Base-by-base conservation (phyloP, 371 early-diverging fungal genomes). In the Mortierella sp. region DNA sequence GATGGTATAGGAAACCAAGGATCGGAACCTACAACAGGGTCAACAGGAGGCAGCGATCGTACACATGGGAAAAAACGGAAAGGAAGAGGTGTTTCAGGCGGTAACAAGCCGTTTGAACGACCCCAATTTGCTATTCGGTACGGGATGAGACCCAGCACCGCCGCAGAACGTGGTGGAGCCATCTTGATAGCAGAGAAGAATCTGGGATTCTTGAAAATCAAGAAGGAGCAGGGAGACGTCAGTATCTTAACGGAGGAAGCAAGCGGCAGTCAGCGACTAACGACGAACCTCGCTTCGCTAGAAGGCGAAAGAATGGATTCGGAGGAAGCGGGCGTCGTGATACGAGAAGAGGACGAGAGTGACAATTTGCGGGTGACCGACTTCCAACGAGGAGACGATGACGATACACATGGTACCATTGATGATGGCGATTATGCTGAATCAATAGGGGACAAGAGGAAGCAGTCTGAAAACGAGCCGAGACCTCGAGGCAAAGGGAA, bases 301-400 rank as follows among this genome's bases (percentile, higher is more conserved):
- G 65, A 71, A 23, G 57, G 64, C 12, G 71, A 71, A 45, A 21
- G 12, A 7, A n/a, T 2, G 16, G 16, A 30, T 9, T 39, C 19
- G 39, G 3, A 2, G 23, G 24, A 5, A 39, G 38, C 18, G 39
- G 28, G 46, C 10, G 49, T 70, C n/a, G 46, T 28, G 0, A 57
- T 76, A 38, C 66, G 58, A 43, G 63, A 66, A 48, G 78, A 76
- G 48, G 71, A 76, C 9, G 68, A 73, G 18, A 66, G 66, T 23
- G 78, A 76, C 8, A 52, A 24, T 19, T n/a, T 70, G 27, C 48
- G 62, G 1, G 67, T 66, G n/a, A 54, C 67, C 30, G 63, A 70
- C 30, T 70, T 66, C 38, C 31, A 26, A 21, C 21, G 23, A 9
- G 51, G 26, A 23, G 31, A 19, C 10, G 46, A 18, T n/a, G 64